phyloP scores from a whole-genome alignment of 2,329 filamentous ascomycete species.

The Phialophora verrucosa region DNA sequence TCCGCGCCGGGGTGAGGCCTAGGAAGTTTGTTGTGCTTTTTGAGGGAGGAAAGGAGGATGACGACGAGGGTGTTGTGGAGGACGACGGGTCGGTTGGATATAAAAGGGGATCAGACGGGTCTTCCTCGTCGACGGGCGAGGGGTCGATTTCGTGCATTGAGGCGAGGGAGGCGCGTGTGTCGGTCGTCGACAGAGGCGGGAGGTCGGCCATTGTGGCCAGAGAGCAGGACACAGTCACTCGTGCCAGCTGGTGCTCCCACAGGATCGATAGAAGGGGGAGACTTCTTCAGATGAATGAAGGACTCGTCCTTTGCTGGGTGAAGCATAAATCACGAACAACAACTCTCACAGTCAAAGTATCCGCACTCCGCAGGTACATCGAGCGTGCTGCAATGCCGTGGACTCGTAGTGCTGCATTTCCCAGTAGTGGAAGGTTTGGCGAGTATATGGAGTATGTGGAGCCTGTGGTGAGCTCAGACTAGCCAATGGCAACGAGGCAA shows the following conservation, averaged over 20 bases:
- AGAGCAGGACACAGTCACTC: neutral
- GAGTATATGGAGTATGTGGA: too few species aligned
- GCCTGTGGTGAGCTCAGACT: neutral
- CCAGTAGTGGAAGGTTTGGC: neutral
- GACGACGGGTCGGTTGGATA: conserved; percentile 55
- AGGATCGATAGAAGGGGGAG: neutral
- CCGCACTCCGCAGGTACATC: too few species aligned
- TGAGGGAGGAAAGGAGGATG: conserved; percentile 33
- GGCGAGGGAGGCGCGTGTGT: conserved; percentile 52
- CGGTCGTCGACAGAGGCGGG: conserved; percentile 27
- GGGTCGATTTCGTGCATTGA: conserved; percentile 82
- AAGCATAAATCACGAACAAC: neutral
- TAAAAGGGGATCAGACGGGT: conserved; percentile 43
- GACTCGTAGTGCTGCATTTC: too few species aligned
- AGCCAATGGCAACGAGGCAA: neutral
- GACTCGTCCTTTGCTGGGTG: neutral
- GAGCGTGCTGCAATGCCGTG: too few species aligned
- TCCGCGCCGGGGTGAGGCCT: conserved; percentile 41
- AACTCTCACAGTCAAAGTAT: too few species aligned
- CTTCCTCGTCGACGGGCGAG: conserved; percentile 70
- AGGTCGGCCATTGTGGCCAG: conserved; percentile 26
- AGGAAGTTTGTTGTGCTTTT: conserved; percentile 47
- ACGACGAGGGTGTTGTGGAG: conserved; percentile 32
- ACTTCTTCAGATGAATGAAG: neutral
- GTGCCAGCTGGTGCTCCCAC: neutral